Percentiles rank a stretch among this genome's conserved stretches.
Conservation (phyloP, 306 rosid species). For the Medicago truncatula region MtrunA17r5.0-ANR NC_053049.1:2847501-2848000, state of each 20-base stretch:
- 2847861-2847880: constrained; percentile 76
- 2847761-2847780: constrained; percentile 96
- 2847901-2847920: constrained; percentile 40
- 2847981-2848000: constrained; percentile 12
- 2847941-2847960: constrained; percentile 16
- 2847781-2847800: constrained; percentile 95
- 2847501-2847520: constrained; percentile 19
- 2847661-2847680: constrained; percentile 21
- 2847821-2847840: constrained; percentile 92
- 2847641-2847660: constrained; percentile 9
- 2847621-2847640: constrained; percentile 22
- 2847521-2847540: constrained; percentile 14
- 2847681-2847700: constrained; percentile 21
- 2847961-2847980: constrained; percentile 20
- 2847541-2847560: constrained; percentile 15
- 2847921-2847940: constrained; percentile 17
- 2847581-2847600: neutral
- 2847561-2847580: constrained; percentile 19
- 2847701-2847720: constrained; percentile 35
- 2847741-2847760: constrained; percentile 71
- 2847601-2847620: constrained; percentile 28
- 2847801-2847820: constrained; percentile 97
- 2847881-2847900: constrained; percentile 95
- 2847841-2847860: constrained; percentile 84
- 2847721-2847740: constrained; percentile 31